Conservation (phyloP, 257 asterid species). For the Capsicum pubescens region DNA sequence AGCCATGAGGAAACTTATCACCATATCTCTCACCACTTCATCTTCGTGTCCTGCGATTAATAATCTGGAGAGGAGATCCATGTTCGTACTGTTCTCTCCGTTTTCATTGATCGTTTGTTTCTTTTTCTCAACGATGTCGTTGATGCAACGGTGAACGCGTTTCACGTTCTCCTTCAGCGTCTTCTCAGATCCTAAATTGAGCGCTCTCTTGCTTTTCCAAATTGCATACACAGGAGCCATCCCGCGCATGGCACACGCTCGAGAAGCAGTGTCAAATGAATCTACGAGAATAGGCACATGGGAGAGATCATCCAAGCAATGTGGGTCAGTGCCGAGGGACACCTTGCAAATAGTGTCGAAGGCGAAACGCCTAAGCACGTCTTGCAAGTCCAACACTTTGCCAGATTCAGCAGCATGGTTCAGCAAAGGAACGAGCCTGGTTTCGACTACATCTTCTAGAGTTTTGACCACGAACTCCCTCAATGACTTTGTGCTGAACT, state of each 20-base stretch:
- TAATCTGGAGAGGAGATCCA: slow-evolving; percentile 25
- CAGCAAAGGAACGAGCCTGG: background rate
- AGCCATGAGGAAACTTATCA: slow-evolving; percentile 35
- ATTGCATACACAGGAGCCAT: slow-evolving; percentile 50
- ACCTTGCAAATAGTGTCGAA: slow-evolving; percentile 38
- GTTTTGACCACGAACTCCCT: slow-evolving; percentile 43
- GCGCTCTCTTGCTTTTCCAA: slow-evolving; percentile 60
- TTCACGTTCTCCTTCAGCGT: slow-evolving; percentile 52
- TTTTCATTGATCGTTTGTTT: background rate
- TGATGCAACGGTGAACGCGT: slow-evolving; percentile 42
- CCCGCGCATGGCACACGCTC: slow-evolving; percentile 60
- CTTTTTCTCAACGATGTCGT: background rate
- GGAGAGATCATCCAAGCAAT: slow-evolving; percentile 33
- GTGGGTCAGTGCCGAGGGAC: slow-evolving; percentile 28
- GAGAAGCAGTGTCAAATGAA: slow-evolving; percentile 67
- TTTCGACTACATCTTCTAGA: slow-evolving; percentile 38
- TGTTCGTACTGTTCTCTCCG: background rate
- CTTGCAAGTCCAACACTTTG: slow-evolving; percentile 31
- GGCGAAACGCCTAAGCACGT: slow-evolving; percentile 34
- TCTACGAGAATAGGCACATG: slow-evolving; percentile 48
- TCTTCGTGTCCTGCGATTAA: background rate
- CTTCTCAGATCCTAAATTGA: slow-evolving; percentile 63
- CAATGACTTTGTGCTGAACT: slow-evolving; percentile 48
- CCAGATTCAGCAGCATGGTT: slow-evolving; percentile 1
- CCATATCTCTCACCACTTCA: slow-evolving; percentile 33